These are phyloP conservation scores for Pulveroboletus sp. DNA, from an alignment of 768 basidiomycete genomes.

Conservation along the genomic window DNA sequence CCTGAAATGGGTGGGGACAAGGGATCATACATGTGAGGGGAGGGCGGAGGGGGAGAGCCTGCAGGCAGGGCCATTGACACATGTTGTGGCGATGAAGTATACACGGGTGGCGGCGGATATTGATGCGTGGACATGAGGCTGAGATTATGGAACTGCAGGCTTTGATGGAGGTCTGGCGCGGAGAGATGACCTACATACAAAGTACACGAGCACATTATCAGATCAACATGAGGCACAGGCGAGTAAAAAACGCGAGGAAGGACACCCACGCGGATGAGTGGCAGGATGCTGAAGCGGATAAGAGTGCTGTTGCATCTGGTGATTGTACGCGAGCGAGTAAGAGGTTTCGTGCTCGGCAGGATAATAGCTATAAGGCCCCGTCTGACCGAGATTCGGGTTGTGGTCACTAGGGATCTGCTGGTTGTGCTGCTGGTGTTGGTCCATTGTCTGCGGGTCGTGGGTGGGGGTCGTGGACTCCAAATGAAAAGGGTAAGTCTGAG, in stretches of 20 bases:
- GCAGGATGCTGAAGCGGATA: constrained; percentile 56
- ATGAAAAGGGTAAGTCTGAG: constrained; percentile 32
- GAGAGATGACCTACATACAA: constrained; percentile 57
- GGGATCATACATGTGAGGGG: constrained; percentile 78
- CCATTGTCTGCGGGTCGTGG: constrained; percentile 39
- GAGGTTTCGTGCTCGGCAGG: constrained; percentile 49
- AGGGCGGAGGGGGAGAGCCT: constrained; percentile 68
- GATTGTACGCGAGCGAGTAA: constrained; percentile 49
- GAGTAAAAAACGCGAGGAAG: constrained; percentile 39
- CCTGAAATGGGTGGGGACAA: constrained; percentile 83
- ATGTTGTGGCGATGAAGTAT: constrained; percentile 60
- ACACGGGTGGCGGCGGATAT: constrained; percentile 57
- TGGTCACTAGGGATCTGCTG: constrained; percentile 49
- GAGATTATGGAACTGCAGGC: constrained; percentile 55
- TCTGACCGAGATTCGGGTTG: constrained; percentile 35
- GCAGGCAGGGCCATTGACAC: constrained; percentile 57
- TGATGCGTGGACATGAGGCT: constrained; percentile 66
- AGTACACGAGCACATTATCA: constrained; percentile 52
- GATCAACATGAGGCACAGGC: constrained; percentile 58
- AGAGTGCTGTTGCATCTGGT: constrained; percentile 42
- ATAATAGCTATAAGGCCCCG: constrained; percentile 48
- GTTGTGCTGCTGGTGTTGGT: constrained; percentile 39
- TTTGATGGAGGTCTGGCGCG: constrained; percentile 64
- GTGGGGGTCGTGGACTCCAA: constrained; percentile 31
- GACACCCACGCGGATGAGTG: constrained; percentile 70